Evolutionary conservation across 2,329 filamentous ascomycete species (phyloP).

Genomic region (Apiospora phragmitis): DNA sequence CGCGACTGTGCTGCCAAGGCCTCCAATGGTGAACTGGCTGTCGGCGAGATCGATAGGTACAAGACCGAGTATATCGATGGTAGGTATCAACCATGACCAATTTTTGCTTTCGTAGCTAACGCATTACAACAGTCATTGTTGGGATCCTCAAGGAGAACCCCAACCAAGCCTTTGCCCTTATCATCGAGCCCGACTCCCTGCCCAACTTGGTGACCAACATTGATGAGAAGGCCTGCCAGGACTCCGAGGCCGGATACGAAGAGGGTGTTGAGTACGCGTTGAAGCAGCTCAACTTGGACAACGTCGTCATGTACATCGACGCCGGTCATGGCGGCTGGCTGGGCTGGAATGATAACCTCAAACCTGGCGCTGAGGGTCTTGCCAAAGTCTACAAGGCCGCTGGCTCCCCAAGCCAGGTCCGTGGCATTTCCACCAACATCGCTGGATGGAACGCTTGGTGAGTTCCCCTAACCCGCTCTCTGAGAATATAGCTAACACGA

Average conservation of each 20-base stretch:
- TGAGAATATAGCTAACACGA: slow-evolving; percentile 9
- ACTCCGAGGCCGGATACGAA: slow-evolving; percentile 48
- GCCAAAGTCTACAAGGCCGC: slow-evolving; percentile 53
- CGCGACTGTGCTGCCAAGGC: slow-evolving; percentile 60
- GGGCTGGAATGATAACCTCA: slow-evolving; percentile 58
- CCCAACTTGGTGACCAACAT: slow-evolving; percentile 61
- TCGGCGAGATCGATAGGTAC: slow-evolving; percentile 52
- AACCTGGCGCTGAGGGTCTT: slow-evolving; percentile 49
- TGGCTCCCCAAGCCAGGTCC: slow-evolving; percentile 51
- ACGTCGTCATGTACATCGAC: slow-evolving; percentile 61
- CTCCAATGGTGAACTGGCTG: slow-evolving; percentile 58
- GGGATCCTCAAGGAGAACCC: slow-evolving; percentile 44
- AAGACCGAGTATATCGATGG: slow-evolving; percentile 54
- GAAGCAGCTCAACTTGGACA: slow-evolving; percentile 54
- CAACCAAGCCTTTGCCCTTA: slow-evolving; percentile 46
- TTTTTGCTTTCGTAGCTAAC: not conserved
- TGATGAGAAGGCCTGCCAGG: slow-evolving; percentile 49
- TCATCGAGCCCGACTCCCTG: slow-evolving; percentile 58
- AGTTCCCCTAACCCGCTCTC: not conserved
- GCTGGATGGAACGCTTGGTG: slow-evolving; percentile 57
- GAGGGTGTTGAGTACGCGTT: slow-evolving; percentile 54
- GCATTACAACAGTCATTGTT: slow-evolving; percentile 37
- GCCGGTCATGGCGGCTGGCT: slow-evolving; percentile 62
- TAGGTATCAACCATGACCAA: slow-evolving; percentile 18
- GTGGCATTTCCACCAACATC: slow-evolving; percentile 59